A percentile compares a stretch with the other conserved stretches of the same genome.
phyloP scores from a whole-genome alignment of 208 protist species.

The Leishmania braziliensis region DNA sequence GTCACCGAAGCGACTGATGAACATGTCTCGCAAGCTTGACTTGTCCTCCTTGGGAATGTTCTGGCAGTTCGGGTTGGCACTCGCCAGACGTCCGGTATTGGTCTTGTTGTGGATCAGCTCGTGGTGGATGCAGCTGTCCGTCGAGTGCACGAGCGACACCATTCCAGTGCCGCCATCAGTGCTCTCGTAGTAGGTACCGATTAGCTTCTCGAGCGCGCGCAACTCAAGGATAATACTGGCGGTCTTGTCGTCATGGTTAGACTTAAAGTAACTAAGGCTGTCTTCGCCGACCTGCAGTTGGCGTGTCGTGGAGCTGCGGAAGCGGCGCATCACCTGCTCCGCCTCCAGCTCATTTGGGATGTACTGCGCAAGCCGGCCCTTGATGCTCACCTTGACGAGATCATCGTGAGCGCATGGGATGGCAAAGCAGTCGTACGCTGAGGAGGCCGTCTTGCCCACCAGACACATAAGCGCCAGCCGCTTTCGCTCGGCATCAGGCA shows the following conservation, averaged over 20 bases:
- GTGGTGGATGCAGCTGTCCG: slow-evolving; percentile 93
- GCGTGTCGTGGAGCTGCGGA: slow-evolving; percentile 73
- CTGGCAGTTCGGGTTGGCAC: slow-evolving; percentile 93
- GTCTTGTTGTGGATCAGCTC: slow-evolving; percentile 95
- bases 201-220: slow-evolving; percentile 88
- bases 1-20: slow-evolving; percentile 88
- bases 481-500: slow-evolving; percentile 68
- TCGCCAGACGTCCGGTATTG: slow-evolving; percentile 84
- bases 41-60: slow-evolving; percentile 94
- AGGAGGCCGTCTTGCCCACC: slow-evolving; percentile 66
- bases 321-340: slow-evolving; percentile 84
- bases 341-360: slow-evolving; percentile 81
- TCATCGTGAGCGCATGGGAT: slow-evolving; percentile 83
- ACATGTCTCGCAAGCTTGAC: slow-evolving; percentile 88
- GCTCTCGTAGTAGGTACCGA: slow-evolving; percentile 93
- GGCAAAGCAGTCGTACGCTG: slow-evolving; percentile 81
- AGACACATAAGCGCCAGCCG: slow-evolving; percentile 82
- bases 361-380: slow-evolving; percentile 69
- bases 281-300: slow-evolving; percentile 91
- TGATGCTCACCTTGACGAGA: slow-evolving; percentile 75
- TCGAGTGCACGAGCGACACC: slow-evolving; percentile 89
- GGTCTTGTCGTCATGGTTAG: slow-evolving; percentile 71
- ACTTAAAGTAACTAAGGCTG: slow-evolving; percentile 88
- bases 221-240: slow-evolving; percentile 85
- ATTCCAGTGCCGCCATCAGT: slow-evolving; percentile 90